These are phyloP conservation scores for Corchorus capsularis DNA, from an alignment of 345 rosid genomes.

Conservation along the genomic window DNA sequence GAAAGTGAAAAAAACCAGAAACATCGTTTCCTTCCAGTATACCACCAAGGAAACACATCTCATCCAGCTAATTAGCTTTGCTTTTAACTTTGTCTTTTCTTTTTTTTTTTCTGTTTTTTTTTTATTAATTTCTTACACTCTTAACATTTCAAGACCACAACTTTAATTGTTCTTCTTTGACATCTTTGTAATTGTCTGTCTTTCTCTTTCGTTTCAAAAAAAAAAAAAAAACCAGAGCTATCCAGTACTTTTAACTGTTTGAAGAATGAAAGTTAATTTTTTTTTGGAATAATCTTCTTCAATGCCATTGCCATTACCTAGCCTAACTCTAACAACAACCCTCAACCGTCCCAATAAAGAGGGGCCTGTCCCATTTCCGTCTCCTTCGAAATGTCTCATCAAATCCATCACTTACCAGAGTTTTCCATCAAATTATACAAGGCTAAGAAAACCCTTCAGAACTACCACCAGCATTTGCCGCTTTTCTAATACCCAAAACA, in stretches of 20 bases:
- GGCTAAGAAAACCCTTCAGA: background rate
- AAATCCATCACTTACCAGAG: background rate
- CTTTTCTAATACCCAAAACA: background rate
- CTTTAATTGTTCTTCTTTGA: background rate
- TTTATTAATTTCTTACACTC: background rate
- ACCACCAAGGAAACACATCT: too few species aligned
- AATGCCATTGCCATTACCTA: background rate
- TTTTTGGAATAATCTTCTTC: background rate
- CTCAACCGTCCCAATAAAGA: background rate
- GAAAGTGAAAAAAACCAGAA: too few species aligned
- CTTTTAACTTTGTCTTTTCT: background rate
- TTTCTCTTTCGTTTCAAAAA: background rate
- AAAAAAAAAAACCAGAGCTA: background rate
- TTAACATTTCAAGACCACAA: background rate
- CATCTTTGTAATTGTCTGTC: too few species aligned
- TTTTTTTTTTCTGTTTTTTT: background rate
- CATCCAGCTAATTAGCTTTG: background rate
- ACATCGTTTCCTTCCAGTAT: too few species aligned
- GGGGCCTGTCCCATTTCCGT: background rate
- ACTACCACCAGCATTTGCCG: background rate
- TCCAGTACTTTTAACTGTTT: background rate
- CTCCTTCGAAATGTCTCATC: background rate
- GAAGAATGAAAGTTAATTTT: background rate
- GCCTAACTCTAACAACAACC: background rate
- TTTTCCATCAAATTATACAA: background rate